Evolutionary conservation across 2,329 filamentous ascomycete species (phyloP).

Genomic region (Talaromyces marneffei): DNA sequence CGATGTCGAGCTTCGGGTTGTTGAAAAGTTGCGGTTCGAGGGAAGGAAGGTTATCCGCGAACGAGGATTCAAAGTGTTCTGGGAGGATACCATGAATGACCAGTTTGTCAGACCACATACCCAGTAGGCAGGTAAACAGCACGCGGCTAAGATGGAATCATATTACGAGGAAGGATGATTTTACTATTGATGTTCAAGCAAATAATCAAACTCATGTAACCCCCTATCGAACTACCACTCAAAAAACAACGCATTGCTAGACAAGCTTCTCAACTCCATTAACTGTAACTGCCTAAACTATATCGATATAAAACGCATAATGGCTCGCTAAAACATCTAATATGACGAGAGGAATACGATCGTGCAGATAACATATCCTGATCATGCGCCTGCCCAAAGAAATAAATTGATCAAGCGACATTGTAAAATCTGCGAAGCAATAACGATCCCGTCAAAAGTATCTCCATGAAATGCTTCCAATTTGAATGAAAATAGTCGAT

Average conservation of each 20-base stretch:
- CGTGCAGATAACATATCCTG: neutral
- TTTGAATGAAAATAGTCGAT: slow-evolving; percentile 1
- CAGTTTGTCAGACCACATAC: too few relatives aligned
- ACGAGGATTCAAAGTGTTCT: too few relatives aligned
- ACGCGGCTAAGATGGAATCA: too few relatives aligned
- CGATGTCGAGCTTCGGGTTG: neutral
- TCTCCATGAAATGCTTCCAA: slow-evolving; percentile 19
- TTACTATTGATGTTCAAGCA: neutral
- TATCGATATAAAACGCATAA: neutral
- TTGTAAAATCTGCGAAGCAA: slow-evolving; percentile 19
- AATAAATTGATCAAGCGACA: neutral
- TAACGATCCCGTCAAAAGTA: slow-evolving; percentile 27
- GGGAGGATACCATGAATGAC: too few relatives aligned
- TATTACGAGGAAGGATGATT: neutral
- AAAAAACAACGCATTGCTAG: neutral
- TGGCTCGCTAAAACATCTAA: slow-evolving; percentile 5
- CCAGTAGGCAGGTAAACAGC: too few relatives aligned
- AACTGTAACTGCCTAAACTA: slow-evolving; percentile 3
- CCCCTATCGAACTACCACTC: neutral
- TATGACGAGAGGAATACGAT: neutral
- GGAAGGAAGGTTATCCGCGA: neutral
- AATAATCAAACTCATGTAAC: neutral
- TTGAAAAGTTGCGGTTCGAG: neutral
- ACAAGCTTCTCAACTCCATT: neutral
- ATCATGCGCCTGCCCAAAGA: neutral